A percentile compares a stretch with the other conserved stretches of the same genome.
These are phyloP conservation scores for Madurella fahalii DNA, from an alignment of 2,329 filamentous ascomycete genomes.

Conservation along the genomic window DNA sequence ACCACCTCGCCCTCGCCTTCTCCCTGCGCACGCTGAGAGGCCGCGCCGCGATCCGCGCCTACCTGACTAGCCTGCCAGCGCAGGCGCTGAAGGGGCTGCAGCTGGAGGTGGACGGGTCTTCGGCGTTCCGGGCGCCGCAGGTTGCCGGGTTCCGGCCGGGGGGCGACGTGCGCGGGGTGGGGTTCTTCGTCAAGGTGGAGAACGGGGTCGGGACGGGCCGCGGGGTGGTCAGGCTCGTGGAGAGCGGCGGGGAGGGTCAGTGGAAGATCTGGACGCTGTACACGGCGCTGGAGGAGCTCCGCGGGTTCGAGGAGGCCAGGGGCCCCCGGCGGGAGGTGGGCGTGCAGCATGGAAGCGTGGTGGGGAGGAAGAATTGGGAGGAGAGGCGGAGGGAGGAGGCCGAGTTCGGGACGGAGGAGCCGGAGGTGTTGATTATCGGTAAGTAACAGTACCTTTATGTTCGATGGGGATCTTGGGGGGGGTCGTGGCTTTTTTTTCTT, in stretches of 20 bases:
- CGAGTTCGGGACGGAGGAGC: conserved; percentile 45
- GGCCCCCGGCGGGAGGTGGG: conserved; percentile 43
- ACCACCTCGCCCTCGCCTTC: conserved; percentile 54
- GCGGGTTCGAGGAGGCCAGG: conserved; percentile 40
- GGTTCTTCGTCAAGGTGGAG: conserved; percentile 46
- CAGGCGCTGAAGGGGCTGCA: neutral
- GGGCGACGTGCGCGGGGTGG: conserved; percentile 44
- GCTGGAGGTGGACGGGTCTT: conserved; percentile 34
- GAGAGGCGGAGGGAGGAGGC: conserved; percentile 44
- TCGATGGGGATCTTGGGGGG: neutral
- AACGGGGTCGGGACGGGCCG: conserved; percentile 45
- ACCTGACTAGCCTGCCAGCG: conserved; percentile 25
- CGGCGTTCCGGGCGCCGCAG: conserved; percentile 37
- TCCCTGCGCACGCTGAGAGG: conserved; percentile 52
- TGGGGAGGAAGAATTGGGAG: conserved; percentile 49
- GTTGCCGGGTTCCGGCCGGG: conserved; percentile 40
- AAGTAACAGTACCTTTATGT: too few species aligned
- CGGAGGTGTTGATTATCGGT: conserved; percentile 55
- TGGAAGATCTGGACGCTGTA: conserved; percentile 57
- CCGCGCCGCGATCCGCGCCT: conserved; percentile 35
- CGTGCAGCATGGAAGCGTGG: conserved; percentile 43
- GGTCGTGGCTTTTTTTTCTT: too few species aligned
- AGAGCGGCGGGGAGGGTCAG: conserved; percentile 31
- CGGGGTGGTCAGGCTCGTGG: conserved; percentile 46
- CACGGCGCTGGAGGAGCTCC: conserved; percentile 45